Evolutionary conservation across 2,329 filamentous ascomycete species (phyloP).

Genomic region (Phyllosticta citriasiana): DNA sequence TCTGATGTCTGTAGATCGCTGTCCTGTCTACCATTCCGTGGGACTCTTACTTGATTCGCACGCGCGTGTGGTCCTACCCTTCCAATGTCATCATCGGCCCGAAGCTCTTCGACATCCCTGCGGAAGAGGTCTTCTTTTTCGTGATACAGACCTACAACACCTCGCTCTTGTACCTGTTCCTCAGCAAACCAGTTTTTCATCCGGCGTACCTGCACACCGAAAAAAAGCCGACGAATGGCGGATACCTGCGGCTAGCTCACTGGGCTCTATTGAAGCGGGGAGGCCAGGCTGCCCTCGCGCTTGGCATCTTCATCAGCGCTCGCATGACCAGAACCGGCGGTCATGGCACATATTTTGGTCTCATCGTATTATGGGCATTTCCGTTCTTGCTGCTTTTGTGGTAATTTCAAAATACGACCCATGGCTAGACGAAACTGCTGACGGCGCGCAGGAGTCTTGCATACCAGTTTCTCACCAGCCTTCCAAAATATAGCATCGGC

Average conservation of each 20-base stretch:
- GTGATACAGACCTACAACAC: conserved; percentile 68
- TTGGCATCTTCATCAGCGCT: conserved; percentile 36
- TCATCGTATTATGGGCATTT: conserved; percentile 60
- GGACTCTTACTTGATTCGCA: conserved; percentile 65
- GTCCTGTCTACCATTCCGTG: conserved; percentile 62
- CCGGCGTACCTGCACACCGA: conserved; percentile 41
- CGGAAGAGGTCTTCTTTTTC: conserved; percentile 70
- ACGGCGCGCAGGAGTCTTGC: conserved; percentile 42
- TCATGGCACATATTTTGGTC: conserved; percentile 54
- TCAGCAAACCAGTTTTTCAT: conserved; percentile 54
- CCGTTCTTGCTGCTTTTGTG: conserved; percentile 57
- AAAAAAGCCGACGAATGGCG: conserved; percentile 13
- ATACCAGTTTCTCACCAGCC: conserved; percentile 51
- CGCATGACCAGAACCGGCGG: conserved; percentile 38
- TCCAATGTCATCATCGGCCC: conserved; percentile 52
- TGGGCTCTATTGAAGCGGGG: conserved; percentile 14
- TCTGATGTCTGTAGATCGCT: conserved; percentile 41
- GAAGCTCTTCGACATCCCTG: conserved; percentile 54
- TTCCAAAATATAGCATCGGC: conserved; percentile 49
- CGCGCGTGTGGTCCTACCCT: conserved; percentile 62
- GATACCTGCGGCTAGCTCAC: conserved; percentile 23
- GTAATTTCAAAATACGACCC: conserved; percentile 20
- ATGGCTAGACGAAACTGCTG: neutral
- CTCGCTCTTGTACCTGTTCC: conserved; percentile 54
- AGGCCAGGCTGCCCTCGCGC: conserved; percentile 37